Conservation (phyloP, 345 rosid species). For the Psidium guajava region DNA sequence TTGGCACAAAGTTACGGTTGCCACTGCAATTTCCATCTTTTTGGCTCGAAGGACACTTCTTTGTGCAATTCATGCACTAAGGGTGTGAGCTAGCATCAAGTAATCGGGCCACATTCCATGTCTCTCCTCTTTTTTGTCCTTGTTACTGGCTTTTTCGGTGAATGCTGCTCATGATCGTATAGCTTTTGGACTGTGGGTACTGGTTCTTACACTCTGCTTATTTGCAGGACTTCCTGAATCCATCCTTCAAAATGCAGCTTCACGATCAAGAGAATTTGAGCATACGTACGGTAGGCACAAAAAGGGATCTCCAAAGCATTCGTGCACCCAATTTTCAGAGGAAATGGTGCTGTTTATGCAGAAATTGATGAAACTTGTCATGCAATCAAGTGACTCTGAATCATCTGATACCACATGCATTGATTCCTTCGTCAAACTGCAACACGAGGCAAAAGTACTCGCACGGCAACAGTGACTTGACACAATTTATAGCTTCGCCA, state of each 20-base stretch:
- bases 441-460: constrained; percentile 32
- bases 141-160: background rate
- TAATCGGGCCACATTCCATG: background rate
- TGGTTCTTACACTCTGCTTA: background rate
- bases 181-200: background rate
- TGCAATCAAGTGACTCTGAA: background rate
- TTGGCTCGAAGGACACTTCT: background rate
- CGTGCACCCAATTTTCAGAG: background rate
- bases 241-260: constrained; percentile 55
- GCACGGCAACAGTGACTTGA: constrained; percentile 14
- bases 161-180: background rate
- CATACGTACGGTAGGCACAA: constrained; percentile 33
- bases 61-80: background rate
- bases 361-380: constrained; percentile 18
- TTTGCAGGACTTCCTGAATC: constrained; percentile 63
- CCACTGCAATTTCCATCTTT: background rate
- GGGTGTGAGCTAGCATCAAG: background rate
- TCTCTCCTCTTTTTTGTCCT: background rate
- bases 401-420: constrained; percentile 6
- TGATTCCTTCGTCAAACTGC: constrained; percentile 27
- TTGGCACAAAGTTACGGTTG: background rate
- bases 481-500: background rate
- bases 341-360: constrained; percentile 21
- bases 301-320: constrained; percentile 4
- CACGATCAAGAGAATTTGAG: constrained; percentile 67